Evolutionary conservation across 805 yeast species (phyloP), one percentile per base, ranked within the genome.

Genomic region (Ogataea naganishii): DNA sequence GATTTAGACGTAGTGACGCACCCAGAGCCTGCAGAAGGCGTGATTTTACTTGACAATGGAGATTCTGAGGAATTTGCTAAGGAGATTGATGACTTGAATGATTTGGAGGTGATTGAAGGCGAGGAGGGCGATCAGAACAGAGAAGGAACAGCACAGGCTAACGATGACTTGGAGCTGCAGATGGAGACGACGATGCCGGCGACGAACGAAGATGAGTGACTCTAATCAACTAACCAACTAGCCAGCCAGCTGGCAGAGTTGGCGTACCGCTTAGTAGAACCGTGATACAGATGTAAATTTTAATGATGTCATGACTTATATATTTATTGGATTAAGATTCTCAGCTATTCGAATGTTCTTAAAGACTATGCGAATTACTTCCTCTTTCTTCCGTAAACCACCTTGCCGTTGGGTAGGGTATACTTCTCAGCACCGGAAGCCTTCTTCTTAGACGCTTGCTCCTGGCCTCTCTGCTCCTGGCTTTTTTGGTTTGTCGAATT

Each of bases 341-440:
- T n/a, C n/a, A n/a, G n/a, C n/a, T n/a, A n/a, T n/a, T n/a, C n/a
- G n/a, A n/a, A n/a, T n/a, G n/a, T n/a, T n/a, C n/a, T n/a, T n/a
- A n/a, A 13, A 5, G 10, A 9, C 10, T 20, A 16, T 16, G 9
- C 13, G 19, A 25, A 20, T 27, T 30, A 32, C 24, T 27, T 24
- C 28, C 34, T 38, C 32, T 27, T n/a, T 30, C 28, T 13, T 21
- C 51, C 36, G 30, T 56, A 53, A 4, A 72, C 61, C 8, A 71
- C 70, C 45, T 75, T 75, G 1, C 83, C 83, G 43, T 75, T 76
- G 7, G 80, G 79, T 35, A 76, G 56, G 29, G 62, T 71, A 26
- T 58, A 49, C 38, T 62, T 69, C 33, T 64, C 64, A 7, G 70
- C 72, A 29, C 49, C 53, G 15, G 46, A 56, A 13, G 41, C 45